Conservation (phyloP, 139 green algal genomes). For the Tetratostichococcus sp. region DNA sequence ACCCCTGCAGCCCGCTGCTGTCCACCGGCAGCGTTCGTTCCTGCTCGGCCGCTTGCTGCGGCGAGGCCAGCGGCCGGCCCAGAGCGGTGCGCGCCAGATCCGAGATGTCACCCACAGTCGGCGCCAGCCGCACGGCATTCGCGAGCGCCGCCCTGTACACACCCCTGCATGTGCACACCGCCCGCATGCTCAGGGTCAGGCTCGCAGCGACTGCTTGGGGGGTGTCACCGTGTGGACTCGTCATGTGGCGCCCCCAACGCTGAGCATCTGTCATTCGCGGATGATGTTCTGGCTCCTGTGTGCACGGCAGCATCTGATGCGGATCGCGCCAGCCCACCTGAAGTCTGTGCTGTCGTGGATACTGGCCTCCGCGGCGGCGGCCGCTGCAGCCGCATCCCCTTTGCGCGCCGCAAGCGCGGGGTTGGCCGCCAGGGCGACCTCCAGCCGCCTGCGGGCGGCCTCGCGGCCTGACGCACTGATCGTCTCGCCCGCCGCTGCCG, state of each 20-base stretch:
- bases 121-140: not conserved
- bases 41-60: not conserved
- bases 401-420: not conserved
- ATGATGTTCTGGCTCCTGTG: too few relatives aligned
- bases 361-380: not conserved
- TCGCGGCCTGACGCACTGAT: not conserved
- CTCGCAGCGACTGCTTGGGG: too few relatives aligned
- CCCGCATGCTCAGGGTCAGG: too few relatives aligned
- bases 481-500: too few relatives aligned
- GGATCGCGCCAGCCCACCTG: too few relatives aligned
- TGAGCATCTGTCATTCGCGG: too few relatives aligned
- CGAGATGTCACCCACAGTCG: not conserved
- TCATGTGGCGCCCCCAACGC: too few relatives aligned
- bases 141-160: not conserved
- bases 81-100: not conserved
- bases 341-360: not conserved
- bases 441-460: not conserved
- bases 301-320: too few relatives aligned
- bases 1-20: not conserved
- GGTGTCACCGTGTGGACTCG: too few relatives aligned
- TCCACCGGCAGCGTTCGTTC: not conserved
- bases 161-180: too few relatives aligned
- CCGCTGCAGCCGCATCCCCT: not conserved
- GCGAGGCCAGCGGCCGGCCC: too few relatives aligned
- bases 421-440: not conserved